Percentiles rank a stretch among this genome's conserved stretches.
These are phyloP conservation scores for Adenanthera pavonina DNA, from an alignment of 306 rosid species.

Conservation along the genomic window DNA sequence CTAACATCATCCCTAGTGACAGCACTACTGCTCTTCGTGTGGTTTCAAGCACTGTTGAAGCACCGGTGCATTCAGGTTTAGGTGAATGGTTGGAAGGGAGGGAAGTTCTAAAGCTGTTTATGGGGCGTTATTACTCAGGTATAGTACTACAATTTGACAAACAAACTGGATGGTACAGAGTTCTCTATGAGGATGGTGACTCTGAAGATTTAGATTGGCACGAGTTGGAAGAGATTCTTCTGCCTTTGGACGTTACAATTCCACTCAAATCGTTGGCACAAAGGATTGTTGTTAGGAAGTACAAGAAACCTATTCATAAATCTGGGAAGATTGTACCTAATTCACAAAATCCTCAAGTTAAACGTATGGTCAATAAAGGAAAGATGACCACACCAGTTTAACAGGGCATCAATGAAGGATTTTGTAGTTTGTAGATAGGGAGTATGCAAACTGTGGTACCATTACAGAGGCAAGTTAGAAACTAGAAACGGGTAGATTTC, in stretches of 20 bases:
- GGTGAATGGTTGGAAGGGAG: constrained; percentile 92
- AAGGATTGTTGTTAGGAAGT: constrained; percentile 53
- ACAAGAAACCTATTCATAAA: constrained; percentile 47
- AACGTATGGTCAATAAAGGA: constrained; percentile 46
- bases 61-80: constrained; percentile 39
- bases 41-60: constrained; percentile 39
- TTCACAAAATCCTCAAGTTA: constrained; percentile 41
- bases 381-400: constrained; percentile 34
- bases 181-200: constrained; percentile 85
- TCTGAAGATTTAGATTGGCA: constrained; percentile 85
- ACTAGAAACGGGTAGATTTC: constrained; percentile 10
- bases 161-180: constrained; percentile 74
- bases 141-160: constrained; percentile 64
- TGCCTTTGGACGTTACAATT: constrained; percentile 73
- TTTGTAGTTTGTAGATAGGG: constrained; percentile 30
- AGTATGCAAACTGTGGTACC: constrained; percentile 3
- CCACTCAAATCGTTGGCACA: constrained; percentile 70
- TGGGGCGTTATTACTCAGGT: constrained; percentile 63
- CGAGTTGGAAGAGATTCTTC: constrained; percentile 76
- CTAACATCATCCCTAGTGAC: constrained; percentile 45
- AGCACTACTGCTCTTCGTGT: constrained; percentile 8
- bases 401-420: constrained; percentile 29
- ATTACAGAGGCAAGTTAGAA: not conserved
- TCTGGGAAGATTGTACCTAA: constrained; percentile 42
- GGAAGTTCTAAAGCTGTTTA: constrained; percentile 74